phyloP scores from a whole-genome alignment of 31 red algal species.

The Porphyra umbilicalis region DNA sequence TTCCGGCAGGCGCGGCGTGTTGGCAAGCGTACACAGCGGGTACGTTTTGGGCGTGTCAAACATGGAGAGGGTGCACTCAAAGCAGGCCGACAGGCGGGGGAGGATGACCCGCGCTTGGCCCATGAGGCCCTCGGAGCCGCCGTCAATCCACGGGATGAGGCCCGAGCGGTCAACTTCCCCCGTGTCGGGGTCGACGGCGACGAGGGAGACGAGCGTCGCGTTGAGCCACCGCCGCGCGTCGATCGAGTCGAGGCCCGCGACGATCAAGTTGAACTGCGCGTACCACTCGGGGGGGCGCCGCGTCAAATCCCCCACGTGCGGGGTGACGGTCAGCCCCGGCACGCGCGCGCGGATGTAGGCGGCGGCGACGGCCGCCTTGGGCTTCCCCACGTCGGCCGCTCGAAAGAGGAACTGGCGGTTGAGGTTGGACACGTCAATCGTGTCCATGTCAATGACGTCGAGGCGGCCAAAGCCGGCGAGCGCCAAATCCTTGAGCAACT shows the following conservation, averaged over 20 bases:
- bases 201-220: conserved; percentile 56
- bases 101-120: conserved; percentile 91
- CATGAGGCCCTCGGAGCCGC: conserved; percentile 93
- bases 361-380: conserved; percentile 76
- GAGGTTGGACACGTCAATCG: conserved; percentile 93
- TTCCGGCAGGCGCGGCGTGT: conserved; percentile 91
- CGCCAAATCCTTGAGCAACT: conserved; percentile 79
- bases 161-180: conserved; percentile 30
- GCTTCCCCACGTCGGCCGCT: conserved; percentile 70
- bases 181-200: conserved; percentile 28
- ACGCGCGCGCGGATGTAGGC: conserved; percentile 49
- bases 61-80: conserved; percentile 88
- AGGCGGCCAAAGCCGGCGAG: conserved; percentile 86
- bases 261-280: conserved; percentile 81
- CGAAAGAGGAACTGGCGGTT: conserved; percentile 98
- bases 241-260: conserved; percentile 93
- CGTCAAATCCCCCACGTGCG: conserved; percentile 77
- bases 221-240: conserved; percentile 96
- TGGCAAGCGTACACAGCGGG: conserved; percentile 93
- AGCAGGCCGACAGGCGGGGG: conserved; percentile 76
- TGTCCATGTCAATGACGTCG: conserved; percentile 93
- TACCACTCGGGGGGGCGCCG: conserved; percentile 73
- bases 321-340: conserved; percentile 27
- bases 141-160: conserved; percentile 89
- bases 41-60: conserved; percentile 68